phyloP scores from a whole-genome alignment of 495 filamentous ascomycete species.

The Chaetomium cochliodes region DNA sequence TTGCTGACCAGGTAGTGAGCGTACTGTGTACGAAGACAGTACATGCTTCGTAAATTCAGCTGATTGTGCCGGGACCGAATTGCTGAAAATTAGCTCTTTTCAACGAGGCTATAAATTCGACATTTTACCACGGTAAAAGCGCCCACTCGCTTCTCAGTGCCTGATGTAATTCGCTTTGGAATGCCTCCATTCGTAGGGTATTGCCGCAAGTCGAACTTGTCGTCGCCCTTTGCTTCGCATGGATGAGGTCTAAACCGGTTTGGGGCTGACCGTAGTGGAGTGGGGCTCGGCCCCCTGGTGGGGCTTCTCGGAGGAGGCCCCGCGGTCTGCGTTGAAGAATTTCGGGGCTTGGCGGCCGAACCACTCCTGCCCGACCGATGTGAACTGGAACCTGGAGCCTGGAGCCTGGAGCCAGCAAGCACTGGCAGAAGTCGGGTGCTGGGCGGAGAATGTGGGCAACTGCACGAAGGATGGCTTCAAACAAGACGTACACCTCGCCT shows the following conservation, averaged over 20 bases:
- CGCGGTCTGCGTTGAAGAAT: constrained; percentile 1
- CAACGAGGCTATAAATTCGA: not conserved
- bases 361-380: not conserved
- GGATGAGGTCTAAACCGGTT: not conserved
- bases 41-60: no score
- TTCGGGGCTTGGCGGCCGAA: constrained; percentile 4
- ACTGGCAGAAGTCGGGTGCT: not conserved
- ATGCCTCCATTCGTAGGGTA: no score
- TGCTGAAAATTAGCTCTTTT: not conserved
- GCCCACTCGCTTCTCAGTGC: no score
- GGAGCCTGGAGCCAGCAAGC: not conserved
- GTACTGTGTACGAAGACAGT: no score
- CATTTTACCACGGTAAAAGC: not conserved
- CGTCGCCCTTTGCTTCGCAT: not conserved
- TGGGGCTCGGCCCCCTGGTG: not conserved
- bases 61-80: not conserved
- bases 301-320: not conserved
- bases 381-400: not conserved
- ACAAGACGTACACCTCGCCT: constrained; percentile 44
- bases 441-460: constrained; percentile 33
- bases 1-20: no score
- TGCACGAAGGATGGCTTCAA: constrained; percentile 47
- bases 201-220: not conserved
- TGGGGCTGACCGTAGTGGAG: not conserved
- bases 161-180: no score